Base-by-base conservation (phyloP, 2,329 filamentous ascomycete species). In the Claviceps purpurea region DNA sequence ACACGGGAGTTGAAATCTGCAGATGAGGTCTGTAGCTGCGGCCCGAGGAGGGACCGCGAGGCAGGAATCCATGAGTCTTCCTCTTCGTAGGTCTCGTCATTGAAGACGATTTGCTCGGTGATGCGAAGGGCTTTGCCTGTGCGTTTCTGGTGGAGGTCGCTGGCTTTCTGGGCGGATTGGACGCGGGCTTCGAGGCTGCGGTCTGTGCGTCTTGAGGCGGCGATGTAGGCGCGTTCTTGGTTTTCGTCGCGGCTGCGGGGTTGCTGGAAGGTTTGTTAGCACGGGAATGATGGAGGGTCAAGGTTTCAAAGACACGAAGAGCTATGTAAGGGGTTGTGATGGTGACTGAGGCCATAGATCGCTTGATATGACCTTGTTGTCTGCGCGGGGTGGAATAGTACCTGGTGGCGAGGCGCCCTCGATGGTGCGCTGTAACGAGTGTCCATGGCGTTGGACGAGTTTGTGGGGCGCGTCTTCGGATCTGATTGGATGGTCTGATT, bases 1-100 rank as follows among this genome's bases (percentile, higher is more conserved):
- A 50, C 49, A 1, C 49, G 41, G 7, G 49, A n/a, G 34, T 50
- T 50, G 8, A 50, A 20, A 3, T 50, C 49, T 1, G 49, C 49
- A 0, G 42, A 50, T 5, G 42, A 2, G 3, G 49, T 50, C 41
- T 39, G 49, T 14, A 50, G 34, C 34, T 39, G 42, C 14, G 49
- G 49, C 2, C 49, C 30, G 24, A 50, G 49, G 3, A 50, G 24
- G 20, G 11, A 5, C 18, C 30, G 49, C 3, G 49, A 45, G 10
- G 30, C 30, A 34, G 49, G 42, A 20, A 14, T 14, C 49, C 49
- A 40, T 14, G 30, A 86, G 51, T 95, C 89, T 62, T 95, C 87
- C 66, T 95, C 90, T 62, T 95, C 89, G 64, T 96, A 96, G 87
- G 95, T 95, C 65, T 94, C 89, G 65, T 95, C 90, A 56, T 88